Percentiles rank a stretch among this genome's conserved stretches.
Evolutionary conservation across 108 stramenopile genomes (phyloP).

Genomic region (Schizochytrium sp.): DNA sequence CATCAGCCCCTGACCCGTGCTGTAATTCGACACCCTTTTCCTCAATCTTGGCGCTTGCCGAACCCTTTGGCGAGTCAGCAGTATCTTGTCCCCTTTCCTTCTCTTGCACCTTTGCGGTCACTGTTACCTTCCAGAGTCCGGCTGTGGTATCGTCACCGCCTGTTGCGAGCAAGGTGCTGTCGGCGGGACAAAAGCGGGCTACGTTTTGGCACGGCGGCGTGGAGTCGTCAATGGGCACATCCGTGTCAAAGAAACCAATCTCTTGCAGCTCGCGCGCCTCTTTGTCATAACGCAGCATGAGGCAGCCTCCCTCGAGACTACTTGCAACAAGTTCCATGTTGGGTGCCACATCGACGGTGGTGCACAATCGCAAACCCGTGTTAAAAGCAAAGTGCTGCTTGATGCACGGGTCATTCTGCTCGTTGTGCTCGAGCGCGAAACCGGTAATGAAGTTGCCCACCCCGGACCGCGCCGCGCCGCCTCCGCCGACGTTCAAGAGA

Average conservation of each 20-base stretch:
- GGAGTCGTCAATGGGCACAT: not conserved
- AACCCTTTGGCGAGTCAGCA: not conserved
- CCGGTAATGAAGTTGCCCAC: not conserved
- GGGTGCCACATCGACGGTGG: not conserved
- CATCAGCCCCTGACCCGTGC: too few relatives aligned
- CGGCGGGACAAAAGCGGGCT: not conserved
- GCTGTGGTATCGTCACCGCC: not conserved
- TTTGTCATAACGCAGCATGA: not conserved
- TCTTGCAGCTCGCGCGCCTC: not conserved
- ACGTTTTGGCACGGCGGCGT: slow-evolving; percentile 10
- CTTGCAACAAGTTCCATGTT: not conserved
- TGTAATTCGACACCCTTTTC: not conserved
- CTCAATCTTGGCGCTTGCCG: not conserved
- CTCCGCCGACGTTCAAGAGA: not conserved
- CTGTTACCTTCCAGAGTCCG: not conserved
- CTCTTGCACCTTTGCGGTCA: not conserved
- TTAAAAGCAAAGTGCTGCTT: not conserved
- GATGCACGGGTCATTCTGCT: not conserved
- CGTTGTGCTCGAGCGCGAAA: not conserved
- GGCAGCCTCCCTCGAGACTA: not conserved
- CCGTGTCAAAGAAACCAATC: not conserved
- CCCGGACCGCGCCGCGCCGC: not conserved
- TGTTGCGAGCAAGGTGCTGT: not conserved
- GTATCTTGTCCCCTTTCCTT: not conserved
- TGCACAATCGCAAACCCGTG: not conserved